Evolutionary conservation across 306 rosid species (phyloP).

Genomic region (Rubus idaeus): DNA sequence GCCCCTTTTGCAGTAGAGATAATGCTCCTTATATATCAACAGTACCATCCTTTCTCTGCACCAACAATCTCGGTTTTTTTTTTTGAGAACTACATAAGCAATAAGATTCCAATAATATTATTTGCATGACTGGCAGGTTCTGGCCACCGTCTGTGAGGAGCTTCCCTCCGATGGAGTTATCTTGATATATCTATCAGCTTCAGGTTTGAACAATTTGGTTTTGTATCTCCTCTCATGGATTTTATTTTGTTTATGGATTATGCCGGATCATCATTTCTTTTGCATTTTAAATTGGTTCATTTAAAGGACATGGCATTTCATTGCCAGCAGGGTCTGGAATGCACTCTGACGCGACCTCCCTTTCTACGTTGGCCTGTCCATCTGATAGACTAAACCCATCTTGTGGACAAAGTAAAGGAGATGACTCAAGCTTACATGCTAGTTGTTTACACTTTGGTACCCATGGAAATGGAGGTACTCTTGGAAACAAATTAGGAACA

Average conservation of each 20-base stretch:
- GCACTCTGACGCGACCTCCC: slow-evolving; percentile 34
- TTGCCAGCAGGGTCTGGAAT: slow-evolving; percentile 50
- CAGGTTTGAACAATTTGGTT: slow-evolving; percentile 53
- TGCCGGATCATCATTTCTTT: slow-evolving; percentile 24
- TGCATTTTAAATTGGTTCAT: slow-evolving; percentile 32
- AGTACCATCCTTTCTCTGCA: background rate
- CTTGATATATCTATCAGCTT: slow-evolving; percentile 85
- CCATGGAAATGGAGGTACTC: slow-evolving; percentile 72
- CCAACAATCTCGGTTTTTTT: background rate
- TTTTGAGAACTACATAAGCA: background rate
- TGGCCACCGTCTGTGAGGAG: slow-evolving; percentile 97
- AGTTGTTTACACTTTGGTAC: slow-evolving; percentile 63
- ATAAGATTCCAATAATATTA: background rate
- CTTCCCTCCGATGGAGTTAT: slow-evolving; percentile 89
- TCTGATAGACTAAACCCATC: slow-evolving; percentile 32
- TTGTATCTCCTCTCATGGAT: slow-evolving; percentile 2
- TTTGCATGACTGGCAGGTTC: slow-evolving; percentile 53
- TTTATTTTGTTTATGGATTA: slow-evolving; percentile 10
- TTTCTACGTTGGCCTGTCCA: slow-evolving; percentile 23
- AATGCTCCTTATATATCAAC: slow-evolving; percentile 4
- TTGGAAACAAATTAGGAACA: background rate
- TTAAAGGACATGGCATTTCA: slow-evolving; percentile 29
- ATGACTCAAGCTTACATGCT: slow-evolving; percentile 26
- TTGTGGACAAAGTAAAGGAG: slow-evolving; percentile 30
- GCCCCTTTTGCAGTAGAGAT: background rate